Conservation (phyloP, 306 rosid species). For the Prunus fruticosa region DNA sequence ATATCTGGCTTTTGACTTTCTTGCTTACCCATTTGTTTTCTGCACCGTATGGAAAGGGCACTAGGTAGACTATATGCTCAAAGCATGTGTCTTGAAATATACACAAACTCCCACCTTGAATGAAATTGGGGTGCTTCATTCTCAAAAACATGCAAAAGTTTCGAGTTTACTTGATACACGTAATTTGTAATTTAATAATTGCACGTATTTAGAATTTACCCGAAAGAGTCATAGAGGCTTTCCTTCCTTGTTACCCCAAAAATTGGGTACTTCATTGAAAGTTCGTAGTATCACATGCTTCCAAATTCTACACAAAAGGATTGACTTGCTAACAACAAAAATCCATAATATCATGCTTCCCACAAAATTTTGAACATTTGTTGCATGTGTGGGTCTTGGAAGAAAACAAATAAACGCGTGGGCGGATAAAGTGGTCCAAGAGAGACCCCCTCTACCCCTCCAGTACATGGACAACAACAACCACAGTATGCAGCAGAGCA, state of each 20-base stretch:
- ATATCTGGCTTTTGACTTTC: slow-evolving; percentile 17
- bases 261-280: too few relatives aligned
- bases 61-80: background rate
- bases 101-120: background rate
- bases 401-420: slow-evolving; percentile 4
- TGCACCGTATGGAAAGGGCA: background rate
- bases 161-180: background rate
- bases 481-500: slow-evolving; percentile 6
- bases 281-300: background rate
- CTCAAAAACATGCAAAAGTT: background rate
- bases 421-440: slow-evolving; percentile 25
- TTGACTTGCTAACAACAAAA: slow-evolving; percentile 10
- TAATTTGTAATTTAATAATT: background rate
- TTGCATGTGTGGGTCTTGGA: slow-evolving; percentile 16
- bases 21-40: background rate
- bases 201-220: background rate
- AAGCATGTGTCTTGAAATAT: background rate
- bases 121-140: background rate
- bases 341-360: background rate
- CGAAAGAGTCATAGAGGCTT: background rate
- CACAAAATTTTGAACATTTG: slow-evolving; percentile 6
- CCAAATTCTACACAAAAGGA: background rate
- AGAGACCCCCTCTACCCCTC: slow-evolving; percentile 5
- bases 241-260: background rate
- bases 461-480: slow-evolving; percentile 18